Base-by-base conservation (phyloP, 768 basidiomycete species). In the Lactarius tabidus region DNA sequence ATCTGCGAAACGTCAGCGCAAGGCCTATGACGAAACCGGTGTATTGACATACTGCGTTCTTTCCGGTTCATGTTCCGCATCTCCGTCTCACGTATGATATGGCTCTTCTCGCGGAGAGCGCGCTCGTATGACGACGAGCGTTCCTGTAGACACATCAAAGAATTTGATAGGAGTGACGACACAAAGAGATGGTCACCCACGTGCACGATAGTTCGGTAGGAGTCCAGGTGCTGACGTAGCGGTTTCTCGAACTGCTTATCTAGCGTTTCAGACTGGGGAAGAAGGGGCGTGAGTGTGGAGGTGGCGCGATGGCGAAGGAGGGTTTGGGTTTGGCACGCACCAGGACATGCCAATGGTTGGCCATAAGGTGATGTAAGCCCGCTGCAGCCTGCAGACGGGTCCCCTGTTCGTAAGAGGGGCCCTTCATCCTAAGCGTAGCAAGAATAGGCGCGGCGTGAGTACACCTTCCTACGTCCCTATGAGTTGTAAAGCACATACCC, bases 261-360 rank as follows among this genome's bases (percentile, higher is more conserved):
- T 54, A 96, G 79, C 5, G 90, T 85, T 72, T 93, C 91, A 10
- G 91, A 88, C 93, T 95, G 54, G 39, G 26, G 14, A 45, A 29
- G 43, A 57, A 15, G 63, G 31, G 23, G 48, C 26, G 26, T 36
- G 28, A 45, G 56, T 35, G 26, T 51, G 48, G 26, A 29, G 36
- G 56, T 18, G 51, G 59, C 15, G 28, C 43, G 35, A 59, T 23
- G 18, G 43, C 23, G 8, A 18, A 15, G 14, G 4, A 20, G 63
- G 59, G 39, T 14, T 45, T 60, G 52, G 54, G 61, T 33, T 53
- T 9, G 29, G 63, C 10, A 80, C 87, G 66, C 67, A 93, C 93
- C 73, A 98, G 78, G 63, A 98, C 86, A 75, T 94, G 92, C 84
- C 91, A 94, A 69, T 95, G 92, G 74, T 95, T 96, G 57, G 89